A percentile compares a stretch with the other conserved stretches of the same genome.
phyloP scores from a whole-genome alignment of 75 land plant species.

The Chamaecyparis obtusa region DNA sequence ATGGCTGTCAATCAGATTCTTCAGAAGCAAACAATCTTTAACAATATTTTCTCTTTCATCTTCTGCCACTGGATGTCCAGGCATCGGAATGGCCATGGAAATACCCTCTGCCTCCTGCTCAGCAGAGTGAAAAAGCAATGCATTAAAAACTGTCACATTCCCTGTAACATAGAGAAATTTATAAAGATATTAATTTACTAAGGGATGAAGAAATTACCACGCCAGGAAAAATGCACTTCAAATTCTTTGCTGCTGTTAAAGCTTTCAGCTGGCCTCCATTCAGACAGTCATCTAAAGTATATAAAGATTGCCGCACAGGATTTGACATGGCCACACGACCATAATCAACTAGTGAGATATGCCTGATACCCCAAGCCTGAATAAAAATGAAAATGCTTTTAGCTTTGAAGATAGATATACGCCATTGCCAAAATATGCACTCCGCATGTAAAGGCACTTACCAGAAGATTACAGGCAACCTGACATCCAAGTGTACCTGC shows the following conservation, averaged over 20 bases:
- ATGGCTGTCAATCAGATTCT: slow-evolving; percentile 73
- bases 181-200: slow-evolving; percentile 5
- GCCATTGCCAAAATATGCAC: not conserved
- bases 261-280: slow-evolving; percentile 91
- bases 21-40: slow-evolving; percentile 62
- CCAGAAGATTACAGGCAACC: slow-evolving; percentile 95
- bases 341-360: slow-evolving; percentile 85
- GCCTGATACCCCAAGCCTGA: slow-evolving; percentile 97
- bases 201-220: slow-evolving; percentile 53
- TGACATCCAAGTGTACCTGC: slow-evolving; percentile 99
- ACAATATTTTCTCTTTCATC: slow-evolving; percentile 45
- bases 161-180: not conserved
- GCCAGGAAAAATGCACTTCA: slow-evolving; percentile 84
- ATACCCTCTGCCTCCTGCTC: slow-evolving; percentile 83
- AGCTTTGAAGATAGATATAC: not conserved
- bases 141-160: not conserved
- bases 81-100: slow-evolving; percentile 90
- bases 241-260: slow-evolving; percentile 73
- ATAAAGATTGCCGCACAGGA: slow-evolving; percentile 90
- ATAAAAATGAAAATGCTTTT: not conserved
- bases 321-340: slow-evolving; percentile 96
- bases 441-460: slow-evolving; percentile 24
- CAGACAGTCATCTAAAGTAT: slow-evolving; percentile 79
- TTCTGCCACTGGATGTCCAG: slow-evolving; percentile 74
- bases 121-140: slow-evolving; percentile 6